Base-by-base conservation (phyloP, 2,329 filamentous ascomycete species). In the Trichoderma lentiforme region DNA sequence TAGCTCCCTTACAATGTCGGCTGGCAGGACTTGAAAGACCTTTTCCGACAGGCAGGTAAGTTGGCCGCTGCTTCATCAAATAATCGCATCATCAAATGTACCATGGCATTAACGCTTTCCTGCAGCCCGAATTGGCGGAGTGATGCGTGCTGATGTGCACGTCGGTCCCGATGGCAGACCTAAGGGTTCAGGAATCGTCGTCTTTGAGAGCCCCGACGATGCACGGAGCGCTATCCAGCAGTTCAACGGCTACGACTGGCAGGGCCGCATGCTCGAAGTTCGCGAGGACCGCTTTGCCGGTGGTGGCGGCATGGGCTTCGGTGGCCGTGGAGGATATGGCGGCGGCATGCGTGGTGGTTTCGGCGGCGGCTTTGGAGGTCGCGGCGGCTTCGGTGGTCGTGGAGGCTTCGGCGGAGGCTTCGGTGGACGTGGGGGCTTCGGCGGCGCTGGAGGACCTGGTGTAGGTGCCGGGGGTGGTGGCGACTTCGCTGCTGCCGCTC, bases 241-340 rank as follows among this genome's bases (percentile, higher is more conserved):
- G 77, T 99, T 98, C 87, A 98, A 98, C 80, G 96, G 96, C 72
- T 98, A 97, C 81, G 96, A 99, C 75, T 99, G 96, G 96, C 95
- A 98, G 82, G 96, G 96, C 12, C 92, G 96, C 72, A 85, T 91
- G 67, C 89, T 99, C 65, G 96, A 99, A 82, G 96, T 99, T 74
- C 94, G 96, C 74, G 95, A 98, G 83, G 96, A 99, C 80, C 92
- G 96, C 72, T 99, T 95, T 80, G 96, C 96, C 73, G 91, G 65
- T n/a, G 66, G 66, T 30, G 85, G 83, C 73, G 90, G 77, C 80
- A 86, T 77, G 85, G 89, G 88, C 72, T 84, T 85, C 73, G 83
- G 84, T 21, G 88, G 87, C 63, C 86, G 88, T 74, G 89, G 89
- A 57, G 90, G 88, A 66, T 88, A 86, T 71, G 88, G 88, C 32